Evolutionary conservation across 192 early-diverging fungal species (phyloP).

Genomic region (Coemansia erecta): DNA sequence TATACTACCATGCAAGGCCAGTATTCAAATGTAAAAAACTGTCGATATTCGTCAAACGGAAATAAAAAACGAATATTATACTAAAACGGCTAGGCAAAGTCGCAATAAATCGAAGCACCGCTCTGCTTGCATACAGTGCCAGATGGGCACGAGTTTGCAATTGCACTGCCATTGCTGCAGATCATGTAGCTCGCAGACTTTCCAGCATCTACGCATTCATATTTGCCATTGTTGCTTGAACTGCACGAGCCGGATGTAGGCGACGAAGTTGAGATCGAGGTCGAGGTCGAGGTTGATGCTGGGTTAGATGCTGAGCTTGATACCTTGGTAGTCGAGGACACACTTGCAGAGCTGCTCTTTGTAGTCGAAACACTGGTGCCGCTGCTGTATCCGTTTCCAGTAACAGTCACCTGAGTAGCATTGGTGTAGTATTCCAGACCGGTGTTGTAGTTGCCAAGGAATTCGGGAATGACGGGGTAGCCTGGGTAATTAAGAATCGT

Average conservation of each 20-base stretch:
- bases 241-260: background rate
- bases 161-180: constrained; percentile 4
- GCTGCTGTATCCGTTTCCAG: constrained; percentile 11
- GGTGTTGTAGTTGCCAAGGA: constrained; percentile 11
- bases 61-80: background rate
- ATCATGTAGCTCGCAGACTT: constrained; percentile 5
- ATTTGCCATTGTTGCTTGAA: background rate
- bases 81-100: constrained; percentile 2
- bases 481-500: constrained; percentile 35
- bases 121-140: constrained; percentile 28
- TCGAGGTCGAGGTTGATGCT: background rate
- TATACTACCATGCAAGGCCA: too few relatives aligned
- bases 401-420: constrained; percentile 12
- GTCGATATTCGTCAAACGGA: background rate
- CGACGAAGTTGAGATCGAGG: background rate
- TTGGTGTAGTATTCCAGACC: constrained; percentile 16
- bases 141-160: constrained; percentile 7
- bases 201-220: constrained; percentile 1
- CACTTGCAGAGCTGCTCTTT: background rate
- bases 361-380: background rate
- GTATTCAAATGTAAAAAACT: too few relatives aligned
- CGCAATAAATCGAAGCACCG: constrained; percentile 18
- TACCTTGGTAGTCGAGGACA: background rate
- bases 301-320: too few relatives aligned
- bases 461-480: constrained; percentile 27